These are phyloP conservation scores for Terfezia boudieri DNA, from an alignment of 495 filamentous ascomycete genomes.

Conservation along the genomic window DNA sequence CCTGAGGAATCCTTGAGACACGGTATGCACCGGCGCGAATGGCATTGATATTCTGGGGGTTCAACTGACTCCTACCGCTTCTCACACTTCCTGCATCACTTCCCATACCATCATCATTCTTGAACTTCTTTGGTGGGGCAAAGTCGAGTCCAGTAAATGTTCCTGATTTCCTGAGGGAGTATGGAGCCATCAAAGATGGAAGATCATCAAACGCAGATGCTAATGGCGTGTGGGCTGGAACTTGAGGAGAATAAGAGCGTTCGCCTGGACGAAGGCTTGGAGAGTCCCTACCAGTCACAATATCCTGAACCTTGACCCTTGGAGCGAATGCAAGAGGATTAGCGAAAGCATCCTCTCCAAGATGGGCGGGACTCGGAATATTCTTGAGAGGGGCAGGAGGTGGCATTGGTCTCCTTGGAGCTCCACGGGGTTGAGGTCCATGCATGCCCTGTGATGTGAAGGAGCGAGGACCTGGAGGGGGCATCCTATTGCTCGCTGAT, in stretches of 20 bases:
- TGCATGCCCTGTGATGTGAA: conserved; percentile 17
- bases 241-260: conserved; percentile 45
- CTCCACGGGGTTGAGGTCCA: conserved; percentile 19
- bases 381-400: conserved; percentile 51
- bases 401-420: conserved; percentile 38
- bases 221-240: conserved; percentile 52
- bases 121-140: conserved; percentile 75
- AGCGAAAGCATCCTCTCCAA: conserved; percentile 64
- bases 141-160: conserved; percentile 86
- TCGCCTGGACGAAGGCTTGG: conserved; percentile 60
- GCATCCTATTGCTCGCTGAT: conserved; percentile 24
- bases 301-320: conserved; percentile 41
- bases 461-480: conserved; percentile 24
- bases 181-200: conserved; percentile 61
- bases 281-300: conserved; percentile 36
- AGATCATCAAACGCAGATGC: conserved; percentile 75
- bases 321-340: conserved; percentile 75
- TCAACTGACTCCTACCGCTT: conserved; percentile 63
- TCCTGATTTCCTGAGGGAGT: conserved; percentile 67
- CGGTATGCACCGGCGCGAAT: conserved; percentile 79
- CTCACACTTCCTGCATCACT: conserved; percentile 83
- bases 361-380: conserved; percentile 65
- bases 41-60: conserved; percentile 42
- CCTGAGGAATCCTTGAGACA: conserved; percentile 62
- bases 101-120: conserved; percentile 36